phyloP scores from a whole-genome alignment of 2,329 filamentous ascomycete species.

The Gaeumannomyces tritici region DNA sequence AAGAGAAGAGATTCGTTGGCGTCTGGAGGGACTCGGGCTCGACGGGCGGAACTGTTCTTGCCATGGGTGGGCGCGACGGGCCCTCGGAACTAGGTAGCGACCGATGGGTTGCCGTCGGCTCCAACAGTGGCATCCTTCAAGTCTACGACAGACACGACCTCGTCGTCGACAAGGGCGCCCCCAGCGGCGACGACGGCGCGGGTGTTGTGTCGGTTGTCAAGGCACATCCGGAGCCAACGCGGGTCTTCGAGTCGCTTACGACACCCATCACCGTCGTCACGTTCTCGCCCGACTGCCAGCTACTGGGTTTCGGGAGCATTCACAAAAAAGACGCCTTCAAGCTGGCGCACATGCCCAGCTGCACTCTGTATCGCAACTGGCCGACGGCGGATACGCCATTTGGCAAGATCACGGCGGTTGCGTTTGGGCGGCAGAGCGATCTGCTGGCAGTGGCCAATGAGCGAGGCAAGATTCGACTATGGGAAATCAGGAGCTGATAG shows the following conservation, averaged over 20 bases:
- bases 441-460: constrained; percentile 84
- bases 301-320: constrained; percentile 75
- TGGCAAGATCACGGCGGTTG: constrained; percentile 68
- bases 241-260: constrained; percentile 74
- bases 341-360: constrained; percentile 81
- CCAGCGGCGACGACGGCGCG: constrained; percentile 16
- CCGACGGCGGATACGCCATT: constrained; percentile 84
- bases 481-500: constrained; percentile 66
- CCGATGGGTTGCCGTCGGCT: constrained; percentile 83
- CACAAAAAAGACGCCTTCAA: constrained; percentile 84
- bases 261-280: constrained; percentile 71
- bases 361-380: constrained; percentile 95
- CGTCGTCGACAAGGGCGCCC: constrained; percentile 34
- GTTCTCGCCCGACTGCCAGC: constrained; percentile 83
- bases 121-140: constrained; percentile 80
- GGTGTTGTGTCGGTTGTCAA: constrained; percentile 40
- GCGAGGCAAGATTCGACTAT: constrained; percentile 75
- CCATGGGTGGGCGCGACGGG: constrained; percentile 59
- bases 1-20: constrained; percentile 58
- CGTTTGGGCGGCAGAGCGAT: constrained; percentile 56
- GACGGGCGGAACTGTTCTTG: constrained; percentile 73
- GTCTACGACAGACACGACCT: constrained; percentile 77
- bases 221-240: constrained; percentile 59
- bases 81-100: constrained; percentile 61
- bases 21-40: constrained; percentile 88